Base-by-base conservation (phyloP, 2,329 filamentous ascomycete genomes). In the Penicillium thymicola region DNA sequence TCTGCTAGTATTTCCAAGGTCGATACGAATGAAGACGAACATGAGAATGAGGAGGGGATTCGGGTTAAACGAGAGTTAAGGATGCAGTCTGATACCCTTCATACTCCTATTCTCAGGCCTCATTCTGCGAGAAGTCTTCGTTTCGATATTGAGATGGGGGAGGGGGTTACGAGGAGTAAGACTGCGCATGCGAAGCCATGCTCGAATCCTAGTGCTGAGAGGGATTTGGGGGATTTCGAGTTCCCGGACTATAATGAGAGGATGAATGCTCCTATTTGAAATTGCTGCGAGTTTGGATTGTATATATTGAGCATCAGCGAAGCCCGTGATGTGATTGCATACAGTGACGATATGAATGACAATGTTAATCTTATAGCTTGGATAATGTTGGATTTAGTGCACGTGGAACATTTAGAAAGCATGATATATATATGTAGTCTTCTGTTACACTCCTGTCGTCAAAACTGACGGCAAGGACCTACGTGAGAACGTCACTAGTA, bases 51-150 rank as follows among this genome's bases (percentile, higher is more conserved):
- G 10, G 55, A 65, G 6, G 65, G 69, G 1, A 71, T 72, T 18
- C 65, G 70, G 14, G 67, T 72, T 10, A 63, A 68, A 2, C 58
- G 64, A 11, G 68, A 71, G 47, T 41, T 72, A 45, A 55, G 64
- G 10, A 63, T 67, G 63, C 63, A 66, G 48, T 64, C 61, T 16
- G 61, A 65, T 50, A 49, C 49, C 2, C 18, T 52, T 25, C 21
- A 21, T 21, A 16, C 49, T n/a, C 53, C 58, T 6, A 47, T 27
- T 44, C 13, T 7, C 5, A 32, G 36, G 1, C 3, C 38, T 27
- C 27, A 9, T n/a, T 37, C 38, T 23, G 32, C 44, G 21, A 16
- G 9, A 13, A 14, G 30, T 14, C 30, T 32, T 6, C 38, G 28
- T 14, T 4, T 21, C 7, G 55, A 59, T 43, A 30, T 59, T 38